A percentile compares a stretch with the other conserved stretches of the same genome.
phyloP scores from a whole-genome alignment of 2,329 filamentous ascomycete species.

The Cytospora leucostoma region DNA sequence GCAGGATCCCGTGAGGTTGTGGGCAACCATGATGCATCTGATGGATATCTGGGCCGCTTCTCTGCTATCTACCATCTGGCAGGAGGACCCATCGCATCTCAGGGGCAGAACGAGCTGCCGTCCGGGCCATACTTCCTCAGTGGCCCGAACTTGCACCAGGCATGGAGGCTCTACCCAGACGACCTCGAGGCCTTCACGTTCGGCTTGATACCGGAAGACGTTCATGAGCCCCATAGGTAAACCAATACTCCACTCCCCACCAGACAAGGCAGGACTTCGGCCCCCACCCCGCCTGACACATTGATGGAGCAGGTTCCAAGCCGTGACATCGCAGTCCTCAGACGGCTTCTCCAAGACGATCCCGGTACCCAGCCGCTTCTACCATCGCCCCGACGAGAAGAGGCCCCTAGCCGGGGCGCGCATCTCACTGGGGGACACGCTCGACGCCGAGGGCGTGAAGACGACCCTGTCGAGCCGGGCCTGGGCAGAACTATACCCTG shows the following conservation, averaged over 20 bases:
- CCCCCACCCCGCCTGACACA: not conserved
- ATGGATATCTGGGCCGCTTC: not conserved
- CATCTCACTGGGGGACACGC: conserved; percentile 39
- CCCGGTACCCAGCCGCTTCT: conserved; percentile 27
- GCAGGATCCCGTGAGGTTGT: conserved; percentile 1
- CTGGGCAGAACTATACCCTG: conserved; percentile 55
- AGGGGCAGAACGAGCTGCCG: conserved; percentile 33
- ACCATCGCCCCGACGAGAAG: conserved; percentile 11
- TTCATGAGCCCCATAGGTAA: conserved; percentile 27
- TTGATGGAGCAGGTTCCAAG: conserved; percentile 34
- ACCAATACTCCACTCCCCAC: not conserved
- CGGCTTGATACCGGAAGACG: conserved; percentile 42
- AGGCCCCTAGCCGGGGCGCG: conserved; percentile 43
- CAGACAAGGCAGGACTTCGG: not conserved
- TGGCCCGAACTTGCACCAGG: conserved; percentile 44
- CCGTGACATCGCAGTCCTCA: conserved; percentile 34
- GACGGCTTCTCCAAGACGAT: conserved; percentile 32
- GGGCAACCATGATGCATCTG: not conserved
- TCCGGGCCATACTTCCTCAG: conserved; percentile 46
- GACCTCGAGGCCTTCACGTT: conserved; percentile 39
- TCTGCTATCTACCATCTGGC: conserved; percentile 17
- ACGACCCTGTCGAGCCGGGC: conserved; percentile 60
- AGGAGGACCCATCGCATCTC: not conserved
- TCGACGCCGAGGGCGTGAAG: conserved; percentile 49
- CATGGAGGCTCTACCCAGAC: conserved; percentile 46